Base-by-base conservation (phyloP, 2,329 filamentous ascomycete genomes). In the Hymenotorrendiella dingleyae region DNA sequence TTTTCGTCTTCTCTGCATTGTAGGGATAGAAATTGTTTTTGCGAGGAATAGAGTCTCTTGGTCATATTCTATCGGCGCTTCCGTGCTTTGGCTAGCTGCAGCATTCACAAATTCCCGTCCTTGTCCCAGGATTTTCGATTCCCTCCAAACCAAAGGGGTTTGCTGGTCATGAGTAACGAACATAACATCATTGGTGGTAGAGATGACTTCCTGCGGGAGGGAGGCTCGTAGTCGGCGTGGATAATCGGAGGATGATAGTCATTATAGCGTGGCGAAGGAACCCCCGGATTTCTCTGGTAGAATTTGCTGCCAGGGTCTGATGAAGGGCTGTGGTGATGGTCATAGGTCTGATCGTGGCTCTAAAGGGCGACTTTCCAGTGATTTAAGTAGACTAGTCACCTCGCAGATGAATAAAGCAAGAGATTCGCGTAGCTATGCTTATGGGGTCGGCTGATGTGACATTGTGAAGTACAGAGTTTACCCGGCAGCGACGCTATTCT, bases 1-100 rank as follows among this genome's bases (percentile, higher is more conserved):
- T 87, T 58, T 87, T 87, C 66, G 83, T 87, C 56, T 87, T 87
- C 67, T 87, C 83, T 52, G 83, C 83, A 62, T 74, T 87, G 67
- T 87, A 78, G 61, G 62, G 53, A 52, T 50, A 48, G n/a, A n/a
- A n/a, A 43, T 24, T 9, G 17, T 34, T 42, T 30, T 33, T 48
- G 45, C 42, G 38, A 46, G 48, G 36, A 55, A 56, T 52, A 47
- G 46, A 48, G 26, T 54, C 53, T 56, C 53, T 48, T 52, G 49
- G 53, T 55, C 50, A 53, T 50, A 53, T 57, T 54, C 46, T 49
- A 54, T 60, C 54, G 50, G 56, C 55, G 58, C 61, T 57, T 47
- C 44, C 52, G 48, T 55, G 50, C 49, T 45, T n/a, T 54, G 54
- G 43, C 52, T 55, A 47, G 53, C 50, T 52, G 51, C 47, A 54